phyloP scores from a whole-genome alignment of 257 asterid species.

The Knoxia roxburghii region DNA sequence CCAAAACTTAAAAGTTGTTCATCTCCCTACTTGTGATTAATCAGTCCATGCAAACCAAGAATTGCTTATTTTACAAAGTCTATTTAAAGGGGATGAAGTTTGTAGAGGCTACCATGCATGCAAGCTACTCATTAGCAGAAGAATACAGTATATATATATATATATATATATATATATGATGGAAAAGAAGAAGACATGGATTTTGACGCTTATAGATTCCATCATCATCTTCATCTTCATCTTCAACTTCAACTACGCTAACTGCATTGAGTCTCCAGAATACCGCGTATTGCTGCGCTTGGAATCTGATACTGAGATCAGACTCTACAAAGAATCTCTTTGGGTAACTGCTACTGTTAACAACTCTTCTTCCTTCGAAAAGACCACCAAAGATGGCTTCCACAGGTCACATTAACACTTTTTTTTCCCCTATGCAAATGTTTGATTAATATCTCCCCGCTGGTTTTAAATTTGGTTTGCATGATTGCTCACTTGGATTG shows the following conservation, averaged over 20 bases:
- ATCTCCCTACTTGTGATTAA: too few relatives aligned
- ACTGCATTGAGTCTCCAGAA: conserved; percentile 13
- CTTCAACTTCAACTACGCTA: neutral
- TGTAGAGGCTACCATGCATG: conserved; percentile 2
- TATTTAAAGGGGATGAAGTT: neutral
- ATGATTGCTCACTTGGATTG: neutral
- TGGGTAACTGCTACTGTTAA: conserved; percentile 11
- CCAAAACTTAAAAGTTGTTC: too few relatives aligned
- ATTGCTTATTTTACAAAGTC: neutral
- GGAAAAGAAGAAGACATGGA: neutral
- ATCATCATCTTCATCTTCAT: neutral
- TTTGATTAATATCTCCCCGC: too few relatives aligned
- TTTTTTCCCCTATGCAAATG: too few relatives aligned
- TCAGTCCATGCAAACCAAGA: neutral
- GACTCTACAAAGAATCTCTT: conserved; percentile 16
- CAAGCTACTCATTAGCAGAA: neutral
- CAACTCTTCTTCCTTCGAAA: conserved; percentile 9
- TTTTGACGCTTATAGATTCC: neutral
- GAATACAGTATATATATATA: neutral
- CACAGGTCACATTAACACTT: conserved; percentile 10
- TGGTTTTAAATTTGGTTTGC: too few relatives aligned
- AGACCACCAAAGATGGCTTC: conserved; percentile 18
- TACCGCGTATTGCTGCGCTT: conserved; percentile 11
- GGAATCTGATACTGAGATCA: conserved; percentile 17
- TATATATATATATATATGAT: neutral